These are phyloP conservation scores for Ceratocystis destructans DNA, from an alignment of 2,329 filamentous ascomycete genomes.

Conservation along the genomic window DNA sequence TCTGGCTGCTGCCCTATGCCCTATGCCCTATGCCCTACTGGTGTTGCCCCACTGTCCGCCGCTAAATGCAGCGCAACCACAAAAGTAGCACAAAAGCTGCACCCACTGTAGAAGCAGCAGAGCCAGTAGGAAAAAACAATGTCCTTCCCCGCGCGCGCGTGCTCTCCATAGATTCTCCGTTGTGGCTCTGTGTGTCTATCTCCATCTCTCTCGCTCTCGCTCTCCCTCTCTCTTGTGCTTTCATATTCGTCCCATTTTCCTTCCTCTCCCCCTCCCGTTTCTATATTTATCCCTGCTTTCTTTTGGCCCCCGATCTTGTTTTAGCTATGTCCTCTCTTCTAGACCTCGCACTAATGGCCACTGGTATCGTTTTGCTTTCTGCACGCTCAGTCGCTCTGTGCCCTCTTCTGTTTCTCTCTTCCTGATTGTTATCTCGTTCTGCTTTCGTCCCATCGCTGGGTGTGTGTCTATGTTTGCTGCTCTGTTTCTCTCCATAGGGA, in stretches of 20 bases:
- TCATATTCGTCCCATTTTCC: background rate
- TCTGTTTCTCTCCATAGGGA: background rate
- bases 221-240: background rate
- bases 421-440: background rate
- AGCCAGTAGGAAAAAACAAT: too few species aligned
- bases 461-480: background rate
- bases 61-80: too few species aligned
- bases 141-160: too few species aligned
- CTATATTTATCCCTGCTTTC: background rate
- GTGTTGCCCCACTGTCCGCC: too few species aligned
- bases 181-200: background rate
- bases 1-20: too few species aligned
- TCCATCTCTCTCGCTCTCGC: background rate
- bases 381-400: constrained; percentile 10
- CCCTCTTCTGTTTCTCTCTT: background rate
- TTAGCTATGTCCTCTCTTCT: constrained; percentile 4
- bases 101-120: too few species aligned
- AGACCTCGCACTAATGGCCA: background rate
- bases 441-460: background rate
- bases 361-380: constrained; percentile 5
- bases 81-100: too few species aligned
- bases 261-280: background rate
- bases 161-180: background rate
- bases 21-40: too few species aligned
- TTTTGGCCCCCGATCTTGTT: background rate